Evolutionary conservation across 192 early-diverging fungal genomes (phyloP).

Genomic region (Coemansia sp.): DNA sequence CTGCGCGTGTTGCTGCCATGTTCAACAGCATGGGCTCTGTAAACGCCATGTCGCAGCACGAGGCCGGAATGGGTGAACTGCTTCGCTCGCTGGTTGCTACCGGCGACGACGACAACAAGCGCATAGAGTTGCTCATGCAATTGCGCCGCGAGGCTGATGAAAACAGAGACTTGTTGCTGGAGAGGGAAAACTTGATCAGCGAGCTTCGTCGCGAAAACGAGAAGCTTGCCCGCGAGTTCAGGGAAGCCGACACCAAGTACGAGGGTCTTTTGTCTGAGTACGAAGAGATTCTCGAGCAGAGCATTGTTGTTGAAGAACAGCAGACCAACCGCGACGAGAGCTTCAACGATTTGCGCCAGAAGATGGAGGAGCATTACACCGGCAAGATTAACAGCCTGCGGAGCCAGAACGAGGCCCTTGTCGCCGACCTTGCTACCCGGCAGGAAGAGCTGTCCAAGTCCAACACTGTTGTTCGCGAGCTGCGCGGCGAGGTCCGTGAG

Average conservation of each 20-base stretch:
- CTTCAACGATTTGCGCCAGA: constrained; percentile 77
- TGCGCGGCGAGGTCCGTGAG: constrained; percentile 29
- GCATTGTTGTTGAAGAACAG: constrained; percentile 55
- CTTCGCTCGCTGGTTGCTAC: constrained; percentile 53
- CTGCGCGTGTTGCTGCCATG: constrained; percentile 52
- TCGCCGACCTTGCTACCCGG: constrained; percentile 54
- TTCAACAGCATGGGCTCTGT: constrained; percentile 46
- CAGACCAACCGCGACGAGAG: constrained; percentile 59
- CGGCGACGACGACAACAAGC: constrained; percentile 49
- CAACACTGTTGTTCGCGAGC: constrained; percentile 51
- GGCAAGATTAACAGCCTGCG: constrained; percentile 76
- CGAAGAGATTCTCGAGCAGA: constrained; percentile 57
- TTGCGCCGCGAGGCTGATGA: constrained; percentile 52
- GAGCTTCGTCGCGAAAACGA: constrained; percentile 29
- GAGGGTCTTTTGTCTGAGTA: constrained; percentile 51
- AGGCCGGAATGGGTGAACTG: constrained; percentile 52
- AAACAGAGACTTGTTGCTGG: constrained; percentile 20
- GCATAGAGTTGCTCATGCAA: constrained; percentile 45
- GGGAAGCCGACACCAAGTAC: constrained; percentile 47
- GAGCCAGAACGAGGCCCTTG: constrained; percentile 60
- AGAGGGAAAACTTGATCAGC: constrained; percentile 16
- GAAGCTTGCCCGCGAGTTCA: constrained; percentile 13
- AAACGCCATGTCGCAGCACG: constrained; percentile 52
- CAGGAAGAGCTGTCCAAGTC: constrained; percentile 64
- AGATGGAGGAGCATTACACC: constrained; percentile 83